Conservation (phyloP, 371 early-diverging fungal species). For the Smittium mucronatum region DNA sequence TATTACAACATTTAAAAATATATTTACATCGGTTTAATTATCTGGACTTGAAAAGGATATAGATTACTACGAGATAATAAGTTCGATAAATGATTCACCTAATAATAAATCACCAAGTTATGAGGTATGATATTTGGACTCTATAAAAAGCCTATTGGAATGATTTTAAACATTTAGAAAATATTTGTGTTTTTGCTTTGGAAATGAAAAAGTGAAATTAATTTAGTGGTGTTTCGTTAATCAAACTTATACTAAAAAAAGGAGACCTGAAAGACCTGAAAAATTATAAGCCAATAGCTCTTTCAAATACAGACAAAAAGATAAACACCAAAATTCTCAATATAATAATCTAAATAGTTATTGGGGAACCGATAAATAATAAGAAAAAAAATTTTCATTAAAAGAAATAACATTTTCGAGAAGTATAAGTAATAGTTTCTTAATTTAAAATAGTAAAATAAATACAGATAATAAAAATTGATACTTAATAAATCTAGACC, state of each 20-base stretch:
- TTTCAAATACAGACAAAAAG: conserved; percentile 15
- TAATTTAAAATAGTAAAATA: neutral
- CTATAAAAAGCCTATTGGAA: neutral
- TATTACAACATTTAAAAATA: conserved; percentile 2
- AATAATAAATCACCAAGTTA: neutral
- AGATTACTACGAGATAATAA: neutral
- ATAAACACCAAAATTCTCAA: conserved; percentile 11
- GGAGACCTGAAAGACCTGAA: conserved; percentile 11
- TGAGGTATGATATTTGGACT: neutral
- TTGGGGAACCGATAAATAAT: neutral
- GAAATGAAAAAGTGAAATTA: neutral
- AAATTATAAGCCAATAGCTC: conserved; percentile 15
- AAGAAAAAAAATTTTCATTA: neutral
- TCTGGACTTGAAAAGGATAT: neutral
- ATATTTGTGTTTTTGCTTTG: neutral
- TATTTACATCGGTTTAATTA: neutral
- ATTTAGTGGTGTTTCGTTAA: neutral
- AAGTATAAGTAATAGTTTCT: conserved; percentile 1
- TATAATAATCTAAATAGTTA: conserved; percentile 2
- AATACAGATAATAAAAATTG: neutral
- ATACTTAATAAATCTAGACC: conserved; percentile 7
- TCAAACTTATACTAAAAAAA: conserved; percentile 11
- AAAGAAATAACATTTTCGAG: neutral
- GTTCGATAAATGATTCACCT: neutral
- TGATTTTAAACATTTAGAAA: neutral